Evolutionary conservation across 495 filamentous ascomycete genomes (phyloP).

Genomic region (Xylaria nigripes): DNA sequence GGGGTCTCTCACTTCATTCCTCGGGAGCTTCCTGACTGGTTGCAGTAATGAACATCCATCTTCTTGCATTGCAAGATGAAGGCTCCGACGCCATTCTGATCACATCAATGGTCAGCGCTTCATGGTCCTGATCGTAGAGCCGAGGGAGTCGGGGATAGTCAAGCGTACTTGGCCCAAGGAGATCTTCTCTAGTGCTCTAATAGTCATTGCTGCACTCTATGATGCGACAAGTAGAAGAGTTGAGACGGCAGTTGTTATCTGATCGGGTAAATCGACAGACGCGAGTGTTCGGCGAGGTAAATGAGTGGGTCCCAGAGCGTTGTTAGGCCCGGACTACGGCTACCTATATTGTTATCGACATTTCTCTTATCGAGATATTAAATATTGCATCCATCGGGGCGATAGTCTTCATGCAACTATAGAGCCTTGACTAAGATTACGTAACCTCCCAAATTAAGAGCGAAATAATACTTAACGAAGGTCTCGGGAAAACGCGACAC

Average conservation of each 20-base stretch:
- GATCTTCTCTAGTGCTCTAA: conserved; percentile 51
- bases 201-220: conserved; percentile 50
- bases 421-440: no score
- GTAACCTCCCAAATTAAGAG: conserved; percentile 11
- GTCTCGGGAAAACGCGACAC: conserved; percentile 22
- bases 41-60: conserved; percentile 93
- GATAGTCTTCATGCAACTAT: no score
- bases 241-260: background rate
- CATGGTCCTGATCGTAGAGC: background rate
- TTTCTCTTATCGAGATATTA: no score
- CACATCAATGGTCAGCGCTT: conserved; percentile 1
- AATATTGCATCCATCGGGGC: no score
- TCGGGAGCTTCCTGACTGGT: conserved; percentile 80
- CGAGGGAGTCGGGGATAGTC: background rate
- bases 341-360: no score
- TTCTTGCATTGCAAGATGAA: conserved; percentile 97
- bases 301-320: no score
- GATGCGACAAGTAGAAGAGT: background rate
- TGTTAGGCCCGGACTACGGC: no score
- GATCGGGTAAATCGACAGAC: background rate
- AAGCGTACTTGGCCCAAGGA: conserved; percentile 52
- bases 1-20: conserved; percentile 80
- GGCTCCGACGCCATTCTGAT: conserved; percentile 88
- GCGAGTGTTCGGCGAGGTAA: no score
- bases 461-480: conserved; percentile 7